Percentiles rank a stretch among this genome's conserved stretches.
phyloP scores from a whole-genome alignment of 73 alveolate genomes.

The Tetrahymena borealis region DNA sequence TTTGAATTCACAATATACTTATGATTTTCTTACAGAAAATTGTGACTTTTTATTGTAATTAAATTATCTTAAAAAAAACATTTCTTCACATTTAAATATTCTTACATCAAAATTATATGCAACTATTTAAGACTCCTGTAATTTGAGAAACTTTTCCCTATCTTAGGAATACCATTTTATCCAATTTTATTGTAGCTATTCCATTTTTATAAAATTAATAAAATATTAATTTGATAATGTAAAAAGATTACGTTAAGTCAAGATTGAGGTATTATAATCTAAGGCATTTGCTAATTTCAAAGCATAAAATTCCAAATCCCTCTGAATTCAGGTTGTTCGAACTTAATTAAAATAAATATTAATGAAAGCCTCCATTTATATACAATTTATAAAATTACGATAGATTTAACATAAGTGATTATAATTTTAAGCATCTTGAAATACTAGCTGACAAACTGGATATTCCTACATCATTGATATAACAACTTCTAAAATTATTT shows the following conservation, averaged over 20 bases:
- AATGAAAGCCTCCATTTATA: too few species aligned
- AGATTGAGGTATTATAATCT: not conserved
- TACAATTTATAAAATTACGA: not conserved
- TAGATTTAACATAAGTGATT: not conserved
- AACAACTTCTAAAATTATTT: not conserved
- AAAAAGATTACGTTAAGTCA: not conserved
- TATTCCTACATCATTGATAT: not conserved
- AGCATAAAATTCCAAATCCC: not conserved
- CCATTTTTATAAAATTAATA: not conserved
- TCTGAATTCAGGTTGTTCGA: not conserved
- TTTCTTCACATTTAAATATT: not conserved
- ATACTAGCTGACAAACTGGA: not conserved
- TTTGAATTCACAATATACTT: not conserved
- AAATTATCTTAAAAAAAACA: not conserved
- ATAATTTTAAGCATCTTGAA: not conserved
- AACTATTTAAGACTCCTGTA: not conserved
- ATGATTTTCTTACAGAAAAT: not conserved
- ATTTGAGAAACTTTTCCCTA: not conserved
- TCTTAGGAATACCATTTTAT: not conserved
- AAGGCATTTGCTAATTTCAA: not conserved
- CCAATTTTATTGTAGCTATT: not conserved
- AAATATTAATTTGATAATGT: not conserved
- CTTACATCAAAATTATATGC: not conserved
- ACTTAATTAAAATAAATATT: not conserved
- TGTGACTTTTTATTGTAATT: not conserved